phyloP scores from a whole-genome alignment of 2,329 filamentous ascomycete species.

The Trichoderma guizhouense region DNA sequence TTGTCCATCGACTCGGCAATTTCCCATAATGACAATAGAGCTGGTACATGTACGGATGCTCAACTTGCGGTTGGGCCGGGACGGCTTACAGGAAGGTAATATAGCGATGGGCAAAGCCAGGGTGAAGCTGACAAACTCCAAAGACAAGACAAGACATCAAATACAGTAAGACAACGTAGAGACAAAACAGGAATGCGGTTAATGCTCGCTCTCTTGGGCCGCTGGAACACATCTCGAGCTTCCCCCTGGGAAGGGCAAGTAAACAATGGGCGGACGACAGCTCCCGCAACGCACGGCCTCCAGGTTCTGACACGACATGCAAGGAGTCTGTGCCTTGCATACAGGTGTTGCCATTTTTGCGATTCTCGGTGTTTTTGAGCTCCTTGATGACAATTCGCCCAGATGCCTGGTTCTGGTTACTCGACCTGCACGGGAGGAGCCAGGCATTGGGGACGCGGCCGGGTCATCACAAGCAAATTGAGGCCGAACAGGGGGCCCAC shows the following conservation, averaged over 20 bases:
- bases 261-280: not conserved
- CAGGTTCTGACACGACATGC: not conserved
- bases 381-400: not conserved
- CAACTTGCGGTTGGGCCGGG: not conserved
- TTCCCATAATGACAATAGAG: not conserved
- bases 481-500: not conserved
- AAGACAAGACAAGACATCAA: not conserved
- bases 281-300: not conserved
- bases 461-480: conserved; percentile 1
- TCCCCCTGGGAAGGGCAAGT: not conserved
- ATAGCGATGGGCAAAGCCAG: not conserved
- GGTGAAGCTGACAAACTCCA: not conserved
- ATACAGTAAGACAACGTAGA: not conserved
- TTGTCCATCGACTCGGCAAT: not conserved
- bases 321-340: conserved; percentile 14
- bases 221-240: not conserved
- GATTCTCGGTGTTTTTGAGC: not conserved
- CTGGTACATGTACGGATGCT: not conserved
- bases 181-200: not conserved
- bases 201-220: not conserved
- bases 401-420: not conserved
- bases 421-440: not conserved
- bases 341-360: not conserved
- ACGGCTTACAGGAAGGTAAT: not conserved
- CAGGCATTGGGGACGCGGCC: not conserved